phyloP scores from a whole-genome alignment of 345 rosid species.

The Xanthoceras sorbifolium region DNA sequence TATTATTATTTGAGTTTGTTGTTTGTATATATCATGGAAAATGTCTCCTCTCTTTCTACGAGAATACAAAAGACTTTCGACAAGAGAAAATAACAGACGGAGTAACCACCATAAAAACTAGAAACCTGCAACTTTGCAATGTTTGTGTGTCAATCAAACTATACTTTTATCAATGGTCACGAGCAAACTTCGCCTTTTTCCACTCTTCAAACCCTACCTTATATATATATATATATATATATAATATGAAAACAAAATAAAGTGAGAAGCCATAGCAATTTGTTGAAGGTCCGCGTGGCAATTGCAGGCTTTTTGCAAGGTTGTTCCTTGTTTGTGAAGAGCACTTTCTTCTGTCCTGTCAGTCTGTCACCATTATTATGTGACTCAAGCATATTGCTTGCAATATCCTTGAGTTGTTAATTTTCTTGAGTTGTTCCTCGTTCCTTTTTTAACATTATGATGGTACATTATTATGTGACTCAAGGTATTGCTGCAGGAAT shows the following conservation, averaged over 20 bases:
- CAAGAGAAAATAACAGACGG: no score
- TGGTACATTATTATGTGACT: no score
- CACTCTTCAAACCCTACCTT: slow-evolving; percentile 27
- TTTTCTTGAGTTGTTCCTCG: no score
- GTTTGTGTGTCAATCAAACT: neutral
- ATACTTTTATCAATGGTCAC: slow-evolving; percentile 47
- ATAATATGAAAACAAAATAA: no score
- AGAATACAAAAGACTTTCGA: no score
- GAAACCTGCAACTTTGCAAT: neutral
- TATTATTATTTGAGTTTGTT: neutral
- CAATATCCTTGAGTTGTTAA: no score
- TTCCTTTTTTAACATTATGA: no score
- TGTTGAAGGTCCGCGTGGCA: neutral
- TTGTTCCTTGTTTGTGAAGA: neutral
- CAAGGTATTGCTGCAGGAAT: no score
- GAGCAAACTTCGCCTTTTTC: slow-evolving; percentile 53
- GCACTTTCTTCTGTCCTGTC: neutral
- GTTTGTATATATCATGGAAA: neutral
- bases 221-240: neutral
- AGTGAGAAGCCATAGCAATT: neutral
- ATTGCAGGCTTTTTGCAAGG: neutral
- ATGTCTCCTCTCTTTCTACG: neutral
- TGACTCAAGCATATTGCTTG: no score
- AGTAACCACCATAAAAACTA: no score
- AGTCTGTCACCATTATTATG: no score